Evolutionary conservation across 495 filamentous ascomycete species (phyloP).

Genomic region (Penicillium lividum): DNA sequence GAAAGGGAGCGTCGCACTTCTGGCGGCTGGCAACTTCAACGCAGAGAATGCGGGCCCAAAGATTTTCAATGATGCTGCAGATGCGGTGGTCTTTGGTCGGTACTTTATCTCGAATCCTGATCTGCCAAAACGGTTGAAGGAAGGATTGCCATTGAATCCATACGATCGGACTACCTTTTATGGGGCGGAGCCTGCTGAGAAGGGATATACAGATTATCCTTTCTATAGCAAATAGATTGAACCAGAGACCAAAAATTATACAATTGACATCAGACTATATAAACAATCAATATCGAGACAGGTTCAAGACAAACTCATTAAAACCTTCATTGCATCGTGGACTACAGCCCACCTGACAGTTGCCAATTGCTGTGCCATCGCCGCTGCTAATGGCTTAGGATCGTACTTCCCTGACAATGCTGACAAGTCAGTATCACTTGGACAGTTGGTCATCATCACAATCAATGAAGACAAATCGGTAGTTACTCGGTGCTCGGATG

Average conservation of each 20-base stretch:
- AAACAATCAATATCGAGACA: slow-evolving; percentile 8
- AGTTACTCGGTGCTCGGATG: slow-evolving; percentile 9
- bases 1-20: slow-evolving; percentile 32
- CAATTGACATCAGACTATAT: background rate
- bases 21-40: slow-evolving; percentile 37
- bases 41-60: slow-evolving; percentile 27
- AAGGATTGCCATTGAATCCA: slow-evolving; percentile 52
- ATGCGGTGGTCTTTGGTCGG: slow-evolving; percentile 56
- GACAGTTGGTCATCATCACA: slow-evolving; percentile 39
- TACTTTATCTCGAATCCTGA: slow-evolving; percentile 71
- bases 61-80: slow-evolving; percentile 27
- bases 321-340: slow-evolving; percentile 56
- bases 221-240: slow-evolving; percentile 44
- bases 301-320: slow-evolving; percentile 30
- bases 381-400: slow-evolving; percentile 37
- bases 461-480: slow-evolving; percentile 37
- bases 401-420: slow-evolving; percentile 34
- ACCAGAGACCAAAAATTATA: background rate
- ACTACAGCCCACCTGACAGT: slow-evolving; percentile 59
- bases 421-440: slow-evolving; percentile 26
- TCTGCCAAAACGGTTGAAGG: slow-evolving; percentile 56
- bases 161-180: slow-evolving; percentile 66
- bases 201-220: slow-evolving; percentile 68
- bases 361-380: slow-evolving; percentile 54
- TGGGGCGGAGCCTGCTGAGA: slow-evolving; percentile 33